Base-by-base conservation (phyloP, 139 green algal genomes). In the Chlorella sp. region DNA sequence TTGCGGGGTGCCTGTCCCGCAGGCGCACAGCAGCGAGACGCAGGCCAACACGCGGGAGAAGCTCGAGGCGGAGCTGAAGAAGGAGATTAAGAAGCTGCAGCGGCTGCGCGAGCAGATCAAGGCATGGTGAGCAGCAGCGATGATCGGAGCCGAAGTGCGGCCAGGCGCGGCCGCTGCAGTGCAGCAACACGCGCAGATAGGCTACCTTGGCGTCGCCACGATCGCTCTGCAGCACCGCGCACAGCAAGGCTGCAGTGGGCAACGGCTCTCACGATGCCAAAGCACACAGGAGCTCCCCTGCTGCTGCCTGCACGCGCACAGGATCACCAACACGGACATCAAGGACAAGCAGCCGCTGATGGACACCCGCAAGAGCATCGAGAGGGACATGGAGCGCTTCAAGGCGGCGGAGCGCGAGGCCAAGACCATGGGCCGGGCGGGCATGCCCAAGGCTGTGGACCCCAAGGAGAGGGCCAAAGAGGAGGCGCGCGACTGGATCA, bases 71-170 rank as follows among this genome's bases (percentile, higher is more conserved):
- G 95, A 99, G 62, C 77, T 99, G 29, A 99, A 99, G 85, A 98
- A 97, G 72, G 94, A 99, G 80, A 97, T 99, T 29, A 99, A 99
- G 82, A 99, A 99, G 85, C 89, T 99, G 33, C 96, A 99, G 84
- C 83, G 92, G n/a, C 91, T 94, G 71, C 81, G 96, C 6, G 96
- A 99, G 80, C 91, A 97, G 75, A 97, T 99, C 67, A 99, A 98
- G 75, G 91, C 88, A 90, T 99, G 95, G 95, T 96, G 72, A 31
- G n/a, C n/a, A n/a, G n/a, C n/a, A n/a, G n/a, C n/a, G n/a, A n/a
- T n/a, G n/a, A n/a, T n/a, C n/a, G n/a, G n/a, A n/a, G n/a, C n/a
- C n/a, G n/a, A n/a, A n/a, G n/a, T n/a, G n/a, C n/a, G n/a, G n/a
- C n/a, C n/a, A n/a, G n/a, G n/a, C n/a, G n/a, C n/a, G n/a, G n/a